These are phyloP conservation scores for Colletotrichum tamarilloi DNA, from an alignment of 2,329 filamentous ascomycete species.

Conservation along the genomic window DNA sequence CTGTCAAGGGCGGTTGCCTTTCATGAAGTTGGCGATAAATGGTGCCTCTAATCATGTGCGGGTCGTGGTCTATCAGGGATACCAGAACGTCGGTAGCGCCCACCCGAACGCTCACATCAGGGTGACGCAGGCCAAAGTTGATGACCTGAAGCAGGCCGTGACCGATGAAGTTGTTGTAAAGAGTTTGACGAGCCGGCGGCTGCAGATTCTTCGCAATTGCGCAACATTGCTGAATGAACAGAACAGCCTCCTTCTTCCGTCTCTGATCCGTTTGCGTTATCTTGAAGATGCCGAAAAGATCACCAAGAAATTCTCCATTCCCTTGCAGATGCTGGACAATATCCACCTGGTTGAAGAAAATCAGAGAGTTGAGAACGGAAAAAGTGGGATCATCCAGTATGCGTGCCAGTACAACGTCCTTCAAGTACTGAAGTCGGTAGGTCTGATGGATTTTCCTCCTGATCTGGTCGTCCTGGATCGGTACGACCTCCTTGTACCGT, in stretches of 20 bases:
- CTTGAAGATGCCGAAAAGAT: constrained; percentile 88
- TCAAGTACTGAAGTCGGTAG: constrained; percentile 94
- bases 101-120: constrained; percentile 85
- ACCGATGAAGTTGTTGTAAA: constrained; percentile 91
- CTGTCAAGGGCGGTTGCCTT: constrained; percentile 85
- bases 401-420: constrained; percentile 96
- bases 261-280: constrained; percentile 71
- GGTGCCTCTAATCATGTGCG: constrained; percentile 91
- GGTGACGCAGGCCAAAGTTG: constrained; percentile 88
- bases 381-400: constrained; percentile 98
- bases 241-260: constrained; percentile 91
- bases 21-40: constrained; percentile 94
- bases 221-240: constrained; percentile 97
- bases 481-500: constrained; percentile 95
- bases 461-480: constrained; percentile 84
- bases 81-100: constrained; percentile 95
- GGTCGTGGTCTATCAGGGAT: constrained; percentile 94
- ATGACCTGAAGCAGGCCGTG: constrained; percentile 91
- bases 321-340: constrained; percentile 95
- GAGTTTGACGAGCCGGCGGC: constrained; percentile 78
- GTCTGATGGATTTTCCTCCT: constrained; percentile 95
- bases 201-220: constrained; percentile 95
- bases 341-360: constrained; percentile 99
- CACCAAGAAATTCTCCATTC: constrained; percentile 81
- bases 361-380: constrained; percentile 95